phyloP scores from a whole-genome alignment of 23 red algal genomes.

The Cyanidiococcus yangmingshanensis region DNA sequence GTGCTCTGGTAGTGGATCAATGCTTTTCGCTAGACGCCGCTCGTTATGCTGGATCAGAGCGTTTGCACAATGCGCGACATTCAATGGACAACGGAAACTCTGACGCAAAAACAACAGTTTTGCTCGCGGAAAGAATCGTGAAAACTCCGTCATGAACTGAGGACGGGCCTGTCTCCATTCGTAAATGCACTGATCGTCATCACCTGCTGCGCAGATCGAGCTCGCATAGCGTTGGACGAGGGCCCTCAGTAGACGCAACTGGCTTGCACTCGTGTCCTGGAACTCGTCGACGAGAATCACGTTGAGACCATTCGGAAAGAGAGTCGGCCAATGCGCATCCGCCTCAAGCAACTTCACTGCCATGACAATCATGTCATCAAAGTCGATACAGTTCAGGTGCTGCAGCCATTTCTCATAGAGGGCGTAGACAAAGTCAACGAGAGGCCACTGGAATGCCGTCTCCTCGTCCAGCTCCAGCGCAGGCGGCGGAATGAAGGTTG shows the following conservation, averaged over 20 bases:
- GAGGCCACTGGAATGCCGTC: background rate
- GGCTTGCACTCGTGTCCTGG: slow-evolving; percentile 14
- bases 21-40: background rate
- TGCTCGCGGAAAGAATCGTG: background rate
- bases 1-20: background rate
- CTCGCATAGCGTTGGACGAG: background rate
- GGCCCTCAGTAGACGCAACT: background rate
- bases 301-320: background rate
- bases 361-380: slow-evolving; percentile 14
- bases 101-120: background rate
- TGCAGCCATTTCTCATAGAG: slow-evolving; percentile 5
- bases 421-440: slow-evolving; percentile 7
- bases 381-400: slow-evolving; percentile 21
- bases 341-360: background rate
- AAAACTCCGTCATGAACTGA: slow-evolving; percentile 14
- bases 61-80: background rate
- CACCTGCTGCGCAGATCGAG: background rate
- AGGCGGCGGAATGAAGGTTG: background rate
- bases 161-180: background rate
- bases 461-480: background rate
- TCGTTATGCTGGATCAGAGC: slow-evolving; percentile 4
- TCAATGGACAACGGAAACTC: background rate
- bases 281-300: background rate
- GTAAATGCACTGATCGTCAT: slow-evolving; percentile 21
- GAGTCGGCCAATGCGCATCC: background rate